Base-by-base conservation (phyloP, 2,329 filamentous ascomycete species). In the Cadophora luteo-olivacea region DNA sequence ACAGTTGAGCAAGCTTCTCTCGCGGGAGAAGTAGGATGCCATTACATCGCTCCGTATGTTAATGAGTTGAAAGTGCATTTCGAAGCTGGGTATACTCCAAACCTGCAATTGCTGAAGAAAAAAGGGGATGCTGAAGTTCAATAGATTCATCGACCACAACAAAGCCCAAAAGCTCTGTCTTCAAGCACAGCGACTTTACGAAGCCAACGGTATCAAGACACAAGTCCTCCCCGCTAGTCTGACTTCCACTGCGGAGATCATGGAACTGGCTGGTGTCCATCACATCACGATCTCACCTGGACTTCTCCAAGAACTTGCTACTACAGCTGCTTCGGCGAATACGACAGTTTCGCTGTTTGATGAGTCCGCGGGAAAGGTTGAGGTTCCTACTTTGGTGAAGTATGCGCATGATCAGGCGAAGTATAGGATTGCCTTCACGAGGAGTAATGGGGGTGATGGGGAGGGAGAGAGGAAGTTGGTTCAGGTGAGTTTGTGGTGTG, bases 51-150 rank as follows among this genome's bases (percentile, higher is more conserved):
- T 0, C 89, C 89, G 0, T 91, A 90, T 70, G 86, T 91, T 36
- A 90, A 91, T 74, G 87, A 90, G 71, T 79, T 91, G 51, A 85
- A 84, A 70, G 88, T 89, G 5, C 87, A 90, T 72, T 87, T 89
- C 67, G 84, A 87, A 52, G 73, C 79, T 14, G 80, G 77, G 82
- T 86, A n/a, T n/a, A n/a, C n/a, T n/a, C n/a, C n/a, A n/a, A n/a
- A n/a, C n/a, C n/a, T n/a, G n/a, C n/a, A n/a, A n/a, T n/a, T n/a
- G n/a, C n/a, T n/a, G n/a, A n/a, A n/a, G 6, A 22, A 32, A 36
- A 22, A 11, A 38, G 5, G 29, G n/a, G 32, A 9, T 22, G 32
- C 61, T 67, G 32, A 55, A n/a, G 6, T 22, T 16, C 22, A 60
- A 61, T 61, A 86, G 83, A 41, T 86, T 84, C 69, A 75, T 81